phyloP scores from a whole-genome alignment of 148 eudicot species.

The Dysphania ambrosioides region DNA sequence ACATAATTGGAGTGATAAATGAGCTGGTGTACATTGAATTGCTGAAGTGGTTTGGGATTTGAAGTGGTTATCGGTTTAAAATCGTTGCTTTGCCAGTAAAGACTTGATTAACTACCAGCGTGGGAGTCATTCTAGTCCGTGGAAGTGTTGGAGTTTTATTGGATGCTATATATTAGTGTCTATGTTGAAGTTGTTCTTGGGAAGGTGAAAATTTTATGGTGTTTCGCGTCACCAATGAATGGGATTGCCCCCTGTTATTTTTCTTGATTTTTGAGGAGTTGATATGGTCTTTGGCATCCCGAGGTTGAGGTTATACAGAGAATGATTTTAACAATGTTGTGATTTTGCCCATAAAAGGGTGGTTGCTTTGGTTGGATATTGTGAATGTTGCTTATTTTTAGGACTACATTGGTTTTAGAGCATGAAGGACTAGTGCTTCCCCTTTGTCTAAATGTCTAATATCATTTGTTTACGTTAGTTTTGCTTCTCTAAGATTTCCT shows the following conservation, averaged over 20 bases:
- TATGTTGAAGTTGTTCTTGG: neutral
- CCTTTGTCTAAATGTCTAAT: neutral
- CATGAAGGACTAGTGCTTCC: neutral
- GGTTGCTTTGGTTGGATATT: too few species aligned
- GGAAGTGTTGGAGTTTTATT: neutral
- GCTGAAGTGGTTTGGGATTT: slow-evolving; percentile 6
- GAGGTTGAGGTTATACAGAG: neutral
- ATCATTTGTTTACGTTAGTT: neutral
- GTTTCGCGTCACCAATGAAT: neutral
- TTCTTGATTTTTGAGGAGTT: too few species aligned
- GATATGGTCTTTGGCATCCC: neutral
- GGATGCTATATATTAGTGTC: neutral
- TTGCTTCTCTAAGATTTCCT: slow-evolving; percentile 4
- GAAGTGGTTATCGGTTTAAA: neutral
- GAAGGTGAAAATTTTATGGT: too few species aligned
- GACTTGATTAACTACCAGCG: neutral
- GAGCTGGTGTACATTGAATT: too few species aligned
- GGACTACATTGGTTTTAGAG: too few species aligned
- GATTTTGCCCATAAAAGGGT: too few species aligned
- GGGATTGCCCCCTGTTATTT: too few species aligned
- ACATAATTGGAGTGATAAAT: too few species aligned
- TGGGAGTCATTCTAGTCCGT: neutral
- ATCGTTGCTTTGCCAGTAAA: neutral
- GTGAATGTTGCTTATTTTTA: too few species aligned
- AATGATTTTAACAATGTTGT: slow-evolving; percentile 4